Evolutionary conservation across 257 asterid species (phyloP).

Genomic region (Anisodus tanguticus): DNA sequence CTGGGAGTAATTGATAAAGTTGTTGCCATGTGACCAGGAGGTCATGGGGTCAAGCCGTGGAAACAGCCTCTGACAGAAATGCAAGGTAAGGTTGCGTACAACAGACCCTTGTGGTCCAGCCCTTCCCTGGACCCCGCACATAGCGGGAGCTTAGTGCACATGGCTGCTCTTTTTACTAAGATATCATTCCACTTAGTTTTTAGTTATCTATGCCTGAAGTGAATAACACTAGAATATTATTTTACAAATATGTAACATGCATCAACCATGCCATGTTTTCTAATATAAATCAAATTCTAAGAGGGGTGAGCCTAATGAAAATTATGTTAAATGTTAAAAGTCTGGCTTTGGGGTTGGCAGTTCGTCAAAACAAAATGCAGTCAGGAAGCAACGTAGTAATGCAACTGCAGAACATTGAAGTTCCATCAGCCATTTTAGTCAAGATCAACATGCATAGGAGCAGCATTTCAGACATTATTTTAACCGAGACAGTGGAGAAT

Average conservation of each 20-base stretch:
- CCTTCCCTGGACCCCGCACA: too few species aligned
- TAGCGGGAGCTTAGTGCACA: too few species aligned
- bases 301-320: neutral
- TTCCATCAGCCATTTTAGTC: neutral
- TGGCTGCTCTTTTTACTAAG: neutral
- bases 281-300: conserved; percentile 24
- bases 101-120: too few species aligned
- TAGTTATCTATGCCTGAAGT: conserved; percentile 16
- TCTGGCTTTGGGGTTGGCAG: neutral
- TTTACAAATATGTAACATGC: neutral
- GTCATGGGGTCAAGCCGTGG: too few species aligned
- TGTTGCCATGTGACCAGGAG: too few species aligned
- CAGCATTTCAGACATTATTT: conserved; percentile 13
- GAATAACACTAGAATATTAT: conserved; percentile 9
- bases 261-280: conserved; percentile 9
- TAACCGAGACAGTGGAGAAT: neutral
- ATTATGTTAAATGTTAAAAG: neutral
- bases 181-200: conserved; percentile 6
- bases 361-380: conserved; percentile 23
- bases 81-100: too few species aligned
- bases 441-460: neutral
- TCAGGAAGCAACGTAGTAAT: conserved; percentile 1
- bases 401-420: conserved; percentile 21
- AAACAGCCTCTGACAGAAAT: too few species aligned
- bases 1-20: too few species aligned